Evolutionary conservation across 345 rosid genomes (phyloP), one percentile per base, ranked within the genome.

Genomic region (Populus nigra): DNA sequence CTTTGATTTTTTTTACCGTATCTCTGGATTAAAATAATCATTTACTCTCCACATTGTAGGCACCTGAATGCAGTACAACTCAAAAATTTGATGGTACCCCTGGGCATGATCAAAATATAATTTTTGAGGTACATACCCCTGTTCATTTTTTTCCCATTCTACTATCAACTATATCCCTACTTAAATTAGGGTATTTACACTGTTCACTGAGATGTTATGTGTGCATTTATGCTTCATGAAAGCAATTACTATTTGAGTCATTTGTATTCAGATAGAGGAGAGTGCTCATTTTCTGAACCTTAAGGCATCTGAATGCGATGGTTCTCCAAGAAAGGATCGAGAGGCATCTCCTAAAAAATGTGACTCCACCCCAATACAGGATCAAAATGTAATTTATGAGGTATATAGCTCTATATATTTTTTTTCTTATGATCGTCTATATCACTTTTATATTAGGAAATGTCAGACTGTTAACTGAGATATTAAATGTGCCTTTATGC

Each of bases 21-120:
- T 33, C 12, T 55, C 29, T 5, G 22, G 50, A 13, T 13, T 12
- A 45, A 45, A 10, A 41, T 3, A 45, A 45, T 13, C 50, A 45
- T 45, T 45, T 13, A 3, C 50, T 45, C 50, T 45, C 50, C 50
- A 3, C 11, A 1, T 4, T 45, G 50, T 45, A 45, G 50, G 50
- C 65, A 18, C 20, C 1, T 59, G 65, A 59, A 59, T 20, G 25
- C 63, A 65, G 13, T 4, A 12, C 23, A 7, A 20, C 59, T 63
- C 31, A 62, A 76, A 67, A 73, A 39, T 73, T 16, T 22, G 75
- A 75, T 61, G 49, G 61, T 41, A 69, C 47, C 49, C 8, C 22
- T 38, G 84, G 63, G 73, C 29, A 66, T 57, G 80, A 73, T 61
- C 69, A 67, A 65, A 76, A 69, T 25, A 80, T 59, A 70, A 57